Conservation (phyloP, 192 early-diverging fungal genomes). For the Umbelopsis isabellina region DNA sequence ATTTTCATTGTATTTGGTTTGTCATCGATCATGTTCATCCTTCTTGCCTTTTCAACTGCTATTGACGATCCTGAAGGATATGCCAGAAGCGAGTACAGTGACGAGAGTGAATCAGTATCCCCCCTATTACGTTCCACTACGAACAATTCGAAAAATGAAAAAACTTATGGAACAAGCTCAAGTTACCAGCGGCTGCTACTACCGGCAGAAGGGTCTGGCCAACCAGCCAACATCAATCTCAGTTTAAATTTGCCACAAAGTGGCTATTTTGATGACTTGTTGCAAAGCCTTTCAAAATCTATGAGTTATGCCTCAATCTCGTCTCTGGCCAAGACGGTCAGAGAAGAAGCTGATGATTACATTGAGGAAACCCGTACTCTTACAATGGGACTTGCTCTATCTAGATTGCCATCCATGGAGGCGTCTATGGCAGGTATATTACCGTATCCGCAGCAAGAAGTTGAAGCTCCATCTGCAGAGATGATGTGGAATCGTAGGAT, state of each 20-base stretch:
- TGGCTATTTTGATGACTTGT: constrained; percentile 5
- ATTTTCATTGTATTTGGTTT: constrained; percentile 6
- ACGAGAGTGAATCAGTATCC: not conserved
- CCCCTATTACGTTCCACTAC: not conserved
- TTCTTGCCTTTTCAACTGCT: not conserved
- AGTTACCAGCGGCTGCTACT: not conserved
- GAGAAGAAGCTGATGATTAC: constrained; percentile 19
- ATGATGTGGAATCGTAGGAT: constrained; percentile 12
- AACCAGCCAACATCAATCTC: not conserved
- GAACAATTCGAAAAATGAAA: not conserved
- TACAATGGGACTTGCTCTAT: constrained; percentile 2
- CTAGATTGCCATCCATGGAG: constrained; percentile 8
- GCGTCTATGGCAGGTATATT: constrained; percentile 16
- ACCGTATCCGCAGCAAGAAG: not conserved
- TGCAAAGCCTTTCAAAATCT: not conserved
- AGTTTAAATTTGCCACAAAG: not conserved
- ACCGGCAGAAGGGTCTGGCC: not conserved
- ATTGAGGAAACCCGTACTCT: constrained; percentile 1
- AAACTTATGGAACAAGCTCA: not conserved
- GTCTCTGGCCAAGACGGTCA: not conserved
- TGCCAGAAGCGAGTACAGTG: not conserved
- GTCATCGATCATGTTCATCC: not conserved
- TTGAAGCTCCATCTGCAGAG: constrained; percentile 5
- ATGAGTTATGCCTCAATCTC: constrained; percentile 5
- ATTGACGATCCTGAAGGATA: constrained; percentile 3